Base-by-base conservation (phyloP, 345 rosid genomes). In the Odontarrhena argentea region DNA sequence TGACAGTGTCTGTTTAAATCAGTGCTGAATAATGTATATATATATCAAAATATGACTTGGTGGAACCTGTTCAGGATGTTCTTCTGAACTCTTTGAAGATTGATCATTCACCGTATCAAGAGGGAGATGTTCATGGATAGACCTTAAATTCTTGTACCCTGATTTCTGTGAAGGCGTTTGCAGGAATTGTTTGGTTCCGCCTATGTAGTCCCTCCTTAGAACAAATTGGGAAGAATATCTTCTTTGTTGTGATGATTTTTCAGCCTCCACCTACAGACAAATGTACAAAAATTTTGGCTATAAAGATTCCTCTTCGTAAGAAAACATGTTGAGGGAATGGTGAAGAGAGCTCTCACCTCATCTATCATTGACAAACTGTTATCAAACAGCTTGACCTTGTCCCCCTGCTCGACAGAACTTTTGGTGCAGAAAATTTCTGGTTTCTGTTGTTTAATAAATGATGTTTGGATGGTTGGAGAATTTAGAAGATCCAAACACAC, bases 141-240 rank as follows among this genome's bases (percentile, higher is more conserved):
- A 35, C 34, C 55, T 64, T 25, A 59, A 67, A 53, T 54, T 70
- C 35, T 72, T 69, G 62, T 45, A 3, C 15, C 63, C 76, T 62
- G 50, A 58, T 41, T 77, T 76, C 41, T 56, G 72, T 35, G 60
- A 67, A 2, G 85, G 83, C 6, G 85, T 80, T 28, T 38, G 77
- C 26, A 78, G 76, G 60, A 76, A 69, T 43, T 64, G 80, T 46
- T 68, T 76, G 80, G 82, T 42, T n/a, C 77, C 83, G 12, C 74
- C 78, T 12, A 62, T 47, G 71, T 62, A 73, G 74, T 80, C 83
- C 65, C 75, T 80, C 46, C 73, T 74, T 55, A 87, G 79, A 30
- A 76, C 70, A 62, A 76, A 89, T 41, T 65, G 86, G 47, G 85
- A 74, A 60, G 91, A 85, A 69, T 79, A 80, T 64, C 85, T 81